phyloP scores from a whole-genome alignment of 768 basidiomycete genomes.

The Termitomyces bulborhizus region DNA sequence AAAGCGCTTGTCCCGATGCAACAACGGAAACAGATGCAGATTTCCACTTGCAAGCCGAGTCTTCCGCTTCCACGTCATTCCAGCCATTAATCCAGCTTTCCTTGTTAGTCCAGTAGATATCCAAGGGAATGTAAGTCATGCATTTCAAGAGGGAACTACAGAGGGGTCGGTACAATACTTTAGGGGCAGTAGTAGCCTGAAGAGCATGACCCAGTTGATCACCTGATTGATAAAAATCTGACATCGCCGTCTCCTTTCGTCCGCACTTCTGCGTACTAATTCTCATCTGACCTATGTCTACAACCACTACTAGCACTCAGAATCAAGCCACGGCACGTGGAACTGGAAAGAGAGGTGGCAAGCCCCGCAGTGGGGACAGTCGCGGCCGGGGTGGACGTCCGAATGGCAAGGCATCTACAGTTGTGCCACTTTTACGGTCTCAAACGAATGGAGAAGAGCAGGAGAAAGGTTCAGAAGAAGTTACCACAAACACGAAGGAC shows the following conservation, averaged over 20 bases:
- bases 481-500: slow-evolving; percentile 22
- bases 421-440: neutral
- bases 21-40: slow-evolving; percentile 37
- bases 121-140: slow-evolving; percentile 51
- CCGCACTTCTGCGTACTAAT: neutral
- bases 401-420: slow-evolving; percentile 1
- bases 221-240: slow-evolving; percentile 17
- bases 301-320: neutral
- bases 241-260: neutral
- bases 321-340: slow-evolving; percentile 5
- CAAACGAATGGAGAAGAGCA: neutral
- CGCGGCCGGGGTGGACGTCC: slow-evolving; percentile 9
- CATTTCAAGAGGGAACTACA: slow-evolving; percentile 50
- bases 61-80: neutral
- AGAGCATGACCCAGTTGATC: slow-evolving; percentile 1
- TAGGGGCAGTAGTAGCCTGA: too few species aligned
- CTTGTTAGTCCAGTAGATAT: slow-evolving; percentile 40
- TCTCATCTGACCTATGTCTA: neutral
- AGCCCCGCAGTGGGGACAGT: slow-evolving; percentile 10
- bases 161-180: slow-evolving; percentile 36
- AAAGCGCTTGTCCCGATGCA: slow-evolving; percentile 29
- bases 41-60: slow-evolving; percentile 58
- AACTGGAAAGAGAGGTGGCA: slow-evolving; percentile 11
- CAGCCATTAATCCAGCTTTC: slow-evolving; percentile 34
- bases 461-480: neutral